Conservation (phyloP, 78 protist genomes). For the Ministeria vibrans region DNA sequence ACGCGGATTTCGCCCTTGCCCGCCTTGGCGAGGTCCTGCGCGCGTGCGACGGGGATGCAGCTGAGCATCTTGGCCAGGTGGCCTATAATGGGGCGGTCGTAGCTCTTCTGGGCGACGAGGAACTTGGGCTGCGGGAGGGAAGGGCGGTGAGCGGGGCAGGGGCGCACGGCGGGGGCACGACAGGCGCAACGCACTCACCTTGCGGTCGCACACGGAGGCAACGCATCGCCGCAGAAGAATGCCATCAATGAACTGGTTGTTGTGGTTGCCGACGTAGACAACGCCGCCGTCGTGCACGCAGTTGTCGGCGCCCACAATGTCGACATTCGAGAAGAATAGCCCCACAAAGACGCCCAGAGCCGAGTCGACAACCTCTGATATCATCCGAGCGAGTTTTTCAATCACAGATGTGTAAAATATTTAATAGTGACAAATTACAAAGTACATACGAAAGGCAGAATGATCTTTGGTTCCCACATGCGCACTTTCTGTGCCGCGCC, state of each 20-base stretch:
- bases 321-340: not conserved
- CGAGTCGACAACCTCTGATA: not conserved
- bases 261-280: constrained; percentile 26
- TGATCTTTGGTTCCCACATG: too few species aligned
- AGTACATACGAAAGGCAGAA: too few species aligned
- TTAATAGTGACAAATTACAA: too few species aligned
- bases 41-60: constrained; percentile 44
- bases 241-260: constrained; percentile 39
- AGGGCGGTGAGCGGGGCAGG: not conserved
- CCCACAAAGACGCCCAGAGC: not conserved
- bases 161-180: too few species aligned
- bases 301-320: not conserved
- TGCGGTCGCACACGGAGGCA: not conserved
- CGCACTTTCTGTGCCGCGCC: too few species aligned
- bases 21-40: constrained; percentile 17
- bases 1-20: not conserved
- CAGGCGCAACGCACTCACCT: not conserved
- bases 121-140: not conserved
- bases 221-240: constrained; percentile 4
- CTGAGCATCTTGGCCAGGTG: not conserved
- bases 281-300: not conserved
- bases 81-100: constrained; percentile 9
- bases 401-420: too few species aligned
- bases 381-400: too few species aligned
- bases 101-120: constrained; percentile 26